Evolutionary conservation across 768 basidiomycete genomes (phyloP), one percentile per base, ranked within the genome.

Genomic region (Leccinum uliginosum): DNA sequence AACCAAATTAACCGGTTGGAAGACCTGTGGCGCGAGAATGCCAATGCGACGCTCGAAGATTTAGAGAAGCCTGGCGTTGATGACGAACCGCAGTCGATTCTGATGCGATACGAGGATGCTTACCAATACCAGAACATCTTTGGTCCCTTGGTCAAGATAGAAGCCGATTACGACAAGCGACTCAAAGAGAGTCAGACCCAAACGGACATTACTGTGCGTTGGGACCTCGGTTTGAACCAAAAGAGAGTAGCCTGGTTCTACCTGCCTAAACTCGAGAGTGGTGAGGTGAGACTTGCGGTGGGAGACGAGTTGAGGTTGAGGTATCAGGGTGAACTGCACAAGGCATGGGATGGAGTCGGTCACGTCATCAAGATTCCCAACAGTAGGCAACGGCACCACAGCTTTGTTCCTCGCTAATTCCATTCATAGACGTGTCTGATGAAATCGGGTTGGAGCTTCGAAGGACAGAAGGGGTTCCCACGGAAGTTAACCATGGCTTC

Each of bases 71-170:
- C 94, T 0, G 94, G 95, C 6, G 91, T 98, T 1, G 97, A 99
- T 66, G 97, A 99, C 72, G 97, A 99, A 66, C 94, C 97, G 3
- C 94, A 98, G 70, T 84, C 89, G 7, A 89, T 99, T 59, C 70
- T 96, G 23, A 74, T 90, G 53, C 87, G 86, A 61, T 99, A 99
- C 71, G 96, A 98, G 70, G 97, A 99, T 71, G 97, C 97, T 46
- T 99, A 98, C 68, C 97, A 98, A 67, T 99, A 99, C 71, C 97
- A 99, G 76, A 99, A 99, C 69, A 98, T 99, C 55, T 96, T 98
- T 66, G 97, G 97, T 5, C 97, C 97, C 15, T 83, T 99, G 47
- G 97, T 99, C 73, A 99, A 99, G 77, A 98, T 99, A 64, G 97
- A 99, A 69, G 97, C 97, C 2, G 97, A 99, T 75, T 99, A 98